Evolutionary conservation across 2,329 filamentous ascomycete species (phyloP), one percentile per base, ranked within the genome.

Genomic region (Aureobasidium sp.): DNA sequence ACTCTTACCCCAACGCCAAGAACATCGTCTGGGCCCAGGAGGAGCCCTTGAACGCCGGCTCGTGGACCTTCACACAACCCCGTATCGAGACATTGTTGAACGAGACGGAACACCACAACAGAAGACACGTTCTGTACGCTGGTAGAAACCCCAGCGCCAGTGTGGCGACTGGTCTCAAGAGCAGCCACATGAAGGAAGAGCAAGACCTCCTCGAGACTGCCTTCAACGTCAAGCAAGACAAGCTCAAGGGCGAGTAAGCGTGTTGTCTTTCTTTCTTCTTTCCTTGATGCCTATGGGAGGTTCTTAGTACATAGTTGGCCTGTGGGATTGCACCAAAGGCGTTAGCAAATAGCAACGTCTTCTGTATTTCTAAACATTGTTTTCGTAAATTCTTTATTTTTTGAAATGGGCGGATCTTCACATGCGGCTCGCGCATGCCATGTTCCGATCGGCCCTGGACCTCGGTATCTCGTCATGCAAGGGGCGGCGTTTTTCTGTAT

Each of bases 11-110:
- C 68, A 98, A 98, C 71, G 91, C 91, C 63, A 88, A 96, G 80
- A 91, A 90, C 59, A 90, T 98, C 61, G 90, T 98, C 59, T 98
- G 90, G 90, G 85, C 83, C 62, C 93, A 98, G 74, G 93, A 98
- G 71, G 93, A 98, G 77, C 93, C 93, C 27, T 81, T 98, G 56
- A 98, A 98, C 69, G 93, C 93, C 7, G 93, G 93, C 70, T 88
- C 88, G 41, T 98, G 93, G 93, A 90, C 83, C 68, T 97, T 93
- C 74, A 88, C 85, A n/a, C 93, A 98, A 75, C 93, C 93, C 27
- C 86, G 93, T 67, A 90, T 98, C 59, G 93, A 98, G 81, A 98
- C 91, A 7, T 75, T 98, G 60, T 79, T 98, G 61, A 96, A 97
- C 76, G 72, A 94, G 69, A 97, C 93, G 0, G 74, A 94, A 74